Evolutionary conservation across 148 eudicot genomes (phyloP), one percentile per base, ranked within the genome.

Genomic region (Chenopodium berlandieri): DNA sequence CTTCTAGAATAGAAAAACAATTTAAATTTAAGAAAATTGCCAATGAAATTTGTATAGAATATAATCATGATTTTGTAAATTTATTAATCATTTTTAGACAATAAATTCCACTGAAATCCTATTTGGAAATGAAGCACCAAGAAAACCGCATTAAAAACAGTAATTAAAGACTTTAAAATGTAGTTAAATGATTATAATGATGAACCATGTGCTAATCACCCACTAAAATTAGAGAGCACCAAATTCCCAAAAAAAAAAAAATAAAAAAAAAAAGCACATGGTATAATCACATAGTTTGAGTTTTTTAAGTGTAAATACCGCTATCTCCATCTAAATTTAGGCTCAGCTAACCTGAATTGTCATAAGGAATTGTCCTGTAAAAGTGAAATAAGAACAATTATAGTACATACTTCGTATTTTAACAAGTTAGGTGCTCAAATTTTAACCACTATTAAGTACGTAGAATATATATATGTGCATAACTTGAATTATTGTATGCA

Each of bases 181-280:
- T 19, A 56, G 27, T 6, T 2, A 20, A 46, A 22, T 73, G 76
- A 48, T 69, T 79, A 69, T 31, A 70, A 73, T 48, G 73, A 64
- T 64, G 62, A 81, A 64, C 50, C 73, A 65, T 25, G 62, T 50
- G 77, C 67, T 81, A 74, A 52, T 81, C 48, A 54, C n/a, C 79
- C 79, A 75, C 64, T 30, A 25, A 81, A 32, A 19, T 56, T 20
- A 1, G 30, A 65, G 30, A 68, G 30, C 20, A 37, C 71, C 52
- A 44, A 40, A 77, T 37, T 77, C n/a, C 79, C 16, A 17, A 71
- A 60, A 40, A 71, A 62, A 11, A 40, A 63, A 25, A 32, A 79
- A 52, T 2, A 37, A 48, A 50, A 17, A 4, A 68, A 76, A 0
- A 52, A 16, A 76, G 30, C 80, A 77, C 71, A 71, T 77, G 72